Evolutionary conservation across 768 basidiomycete genomes (phyloP), one percentile per base, ranked within the genome.

Genomic region (Russula sp.): DNA sequence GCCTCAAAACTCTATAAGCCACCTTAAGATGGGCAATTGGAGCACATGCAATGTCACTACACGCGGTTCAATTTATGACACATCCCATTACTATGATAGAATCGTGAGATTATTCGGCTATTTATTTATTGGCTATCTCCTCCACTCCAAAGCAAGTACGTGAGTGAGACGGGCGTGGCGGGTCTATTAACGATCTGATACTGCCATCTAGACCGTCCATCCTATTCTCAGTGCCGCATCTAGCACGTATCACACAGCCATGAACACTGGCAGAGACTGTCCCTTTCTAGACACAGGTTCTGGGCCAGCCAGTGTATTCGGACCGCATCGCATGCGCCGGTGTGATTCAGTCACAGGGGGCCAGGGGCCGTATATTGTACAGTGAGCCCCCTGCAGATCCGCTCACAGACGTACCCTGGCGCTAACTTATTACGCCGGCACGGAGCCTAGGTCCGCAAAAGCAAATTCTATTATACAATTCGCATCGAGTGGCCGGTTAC

Each of bases 51-150:
- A 54, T 61, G 59, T 30, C 53, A 49, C 13, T n/a, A 34, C 59
- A 65, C 48, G 63, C 63, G 63, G 38, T 49, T 50, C 59, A n/a
- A 56, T n/a, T 56, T 20, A 65, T 51, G 59, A 55, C 18, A 62
- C 55, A 62, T 57, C 44, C 48, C 30, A 61, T 64, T 48, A 48
- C 63, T 26, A n/a, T n/a, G n/a, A n/a, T n/a, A 34, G 30, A 61
- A 57, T 34, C 55, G 59, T 61, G 36, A 58, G 51, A 50, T 44
- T 36, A 8, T 54, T 48, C 44, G 42, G 42, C 18, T n/a, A 61
- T 61, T 55, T 44, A 62, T 54, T 61, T 11, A 16, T 51, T 20
- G 2, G 14, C 26, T 56, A 54, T 36, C 58, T 49, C 48, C 28
- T 22, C 10, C 32, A n/a, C 36, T 44, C 36, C 56, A 48, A n/a